Conservation (phyloP, 2,329 filamentous ascomycete genomes). For the Claviceps arundinis region DNA sequence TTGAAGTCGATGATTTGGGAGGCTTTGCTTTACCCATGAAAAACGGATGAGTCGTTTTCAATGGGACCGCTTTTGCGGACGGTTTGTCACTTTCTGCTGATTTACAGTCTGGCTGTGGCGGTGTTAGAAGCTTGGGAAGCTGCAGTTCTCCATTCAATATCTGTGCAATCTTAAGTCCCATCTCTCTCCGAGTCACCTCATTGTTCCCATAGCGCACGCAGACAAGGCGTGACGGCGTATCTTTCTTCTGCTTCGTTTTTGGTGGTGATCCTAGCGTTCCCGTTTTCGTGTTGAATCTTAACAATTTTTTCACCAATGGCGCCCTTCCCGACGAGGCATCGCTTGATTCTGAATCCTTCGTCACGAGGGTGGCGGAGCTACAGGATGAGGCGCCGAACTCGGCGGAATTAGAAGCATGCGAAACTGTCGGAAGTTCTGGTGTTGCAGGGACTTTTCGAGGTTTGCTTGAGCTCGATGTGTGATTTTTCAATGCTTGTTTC, state of each 20-base stretch:
- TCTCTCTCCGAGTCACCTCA: conserved; percentile 25
- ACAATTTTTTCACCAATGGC: conserved; percentile 24
- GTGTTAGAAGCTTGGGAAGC: conserved; percentile 12
- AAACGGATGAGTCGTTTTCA: conserved; percentile 28
- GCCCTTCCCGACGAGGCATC: conserved; percentile 12
- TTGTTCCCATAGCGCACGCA: conserved; percentile 47
- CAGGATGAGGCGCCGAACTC: background rate
- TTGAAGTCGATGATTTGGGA: conserved; percentile 8
- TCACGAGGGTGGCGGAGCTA: background rate
- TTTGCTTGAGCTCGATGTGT: background rate
- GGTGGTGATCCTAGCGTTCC: conserved; percentile 51
- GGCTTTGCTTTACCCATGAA: conserved; percentile 24
- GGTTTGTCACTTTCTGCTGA: background rate
- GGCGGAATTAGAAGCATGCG: background rate
- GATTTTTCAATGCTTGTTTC: background rate
- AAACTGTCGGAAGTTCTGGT: background rate
- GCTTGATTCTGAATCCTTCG: background rate
- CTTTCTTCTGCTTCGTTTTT: conserved; percentile 30
- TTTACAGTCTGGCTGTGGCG: background rate
- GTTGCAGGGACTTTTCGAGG: background rate
- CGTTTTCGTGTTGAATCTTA: conserved; percentile 45
- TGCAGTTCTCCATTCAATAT: conserved; percentile 35
- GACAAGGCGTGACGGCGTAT: conserved; percentile 29
- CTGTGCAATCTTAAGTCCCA: conserved; percentile 48
- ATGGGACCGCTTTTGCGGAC: conserved; percentile 8